Conservation (phyloP, 1,139 yeast species). For the Suhomyces wounanorum region DNA sequence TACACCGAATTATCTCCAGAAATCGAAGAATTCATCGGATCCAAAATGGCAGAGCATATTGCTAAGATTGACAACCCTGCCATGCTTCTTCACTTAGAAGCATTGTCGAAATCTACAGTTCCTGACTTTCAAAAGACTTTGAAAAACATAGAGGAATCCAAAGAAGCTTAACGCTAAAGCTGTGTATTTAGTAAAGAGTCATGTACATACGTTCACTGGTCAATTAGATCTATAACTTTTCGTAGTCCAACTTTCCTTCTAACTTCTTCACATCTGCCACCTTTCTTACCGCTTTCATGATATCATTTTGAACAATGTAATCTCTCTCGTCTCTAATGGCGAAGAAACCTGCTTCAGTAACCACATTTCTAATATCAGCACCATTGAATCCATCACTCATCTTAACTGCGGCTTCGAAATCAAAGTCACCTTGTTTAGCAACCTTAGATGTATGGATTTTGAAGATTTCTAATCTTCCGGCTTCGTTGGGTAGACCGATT, state of each 20-base stretch:
- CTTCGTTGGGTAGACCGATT: conserved; percentile 95
- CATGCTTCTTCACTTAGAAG: conserved; percentile 42
- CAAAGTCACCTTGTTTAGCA: conserved; percentile 92
- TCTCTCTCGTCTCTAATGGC: conserved; percentile 98
- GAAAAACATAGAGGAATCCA: conserved; percentile 18
- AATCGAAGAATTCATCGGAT: conserved; percentile 69
- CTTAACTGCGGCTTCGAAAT: conserved; percentile 94
- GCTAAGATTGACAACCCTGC: conserved; percentile 43
- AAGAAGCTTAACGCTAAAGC: background rate
- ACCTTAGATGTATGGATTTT: conserved; percentile 90
- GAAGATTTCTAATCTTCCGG: conserved; percentile 91
- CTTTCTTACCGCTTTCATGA: conserved; percentile 97
- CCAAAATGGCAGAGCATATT: conserved; percentile 60
- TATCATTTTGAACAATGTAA: conserved; percentile 86
- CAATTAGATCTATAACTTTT: conserved; percentile 52
- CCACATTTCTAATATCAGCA: conserved; percentile 96
- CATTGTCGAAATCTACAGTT: conserved; percentile 32
- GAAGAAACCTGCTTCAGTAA: conserved; percentile 98
- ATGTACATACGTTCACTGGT: conserved; percentile 7
- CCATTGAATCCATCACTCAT: conserved; percentile 99
- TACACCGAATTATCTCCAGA: conserved; percentile 62
- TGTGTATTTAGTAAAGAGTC: conserved; percentile 6
- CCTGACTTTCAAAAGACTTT: conserved; percentile 38
- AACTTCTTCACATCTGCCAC: conserved; percentile 96
- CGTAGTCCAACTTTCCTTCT: conserved; percentile 94